Percentiles rank a stretch among this genome's conserved stretches.
These are phyloP conservation scores for Serendipita sp. DNA, from an alignment of 768 basidiomycete genomes.

Conservation along the genomic window DNA sequence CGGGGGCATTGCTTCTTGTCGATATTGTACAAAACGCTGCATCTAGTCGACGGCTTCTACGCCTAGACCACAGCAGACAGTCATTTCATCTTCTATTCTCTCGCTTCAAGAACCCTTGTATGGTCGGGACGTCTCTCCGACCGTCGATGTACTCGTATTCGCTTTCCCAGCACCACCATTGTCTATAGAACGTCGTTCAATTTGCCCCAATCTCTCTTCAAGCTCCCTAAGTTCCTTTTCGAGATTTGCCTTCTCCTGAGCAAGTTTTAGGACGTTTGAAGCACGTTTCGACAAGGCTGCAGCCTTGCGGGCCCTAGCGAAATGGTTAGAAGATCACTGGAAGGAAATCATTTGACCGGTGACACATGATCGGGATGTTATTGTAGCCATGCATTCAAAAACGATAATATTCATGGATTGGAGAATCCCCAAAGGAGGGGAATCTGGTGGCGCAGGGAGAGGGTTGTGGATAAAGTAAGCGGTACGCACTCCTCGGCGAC, in stretches of 20 bases:
- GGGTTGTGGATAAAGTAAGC: not conserved
- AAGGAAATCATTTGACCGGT: not conserved
- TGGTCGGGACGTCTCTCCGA: constrained; percentile 2
- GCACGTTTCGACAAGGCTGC: constrained; percentile 42
- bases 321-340: not conserved
- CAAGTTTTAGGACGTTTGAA: constrained; percentile 58
- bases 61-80: not conserved
- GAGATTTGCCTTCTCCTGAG: constrained; percentile 65
- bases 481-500: constrained; percentile 3
- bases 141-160: constrained; percentile 17
- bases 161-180: constrained; percentile 27
- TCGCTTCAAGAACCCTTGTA: not conserved
- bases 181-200: constrained; percentile 38
- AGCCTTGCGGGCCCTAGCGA: not conserved
- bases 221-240: constrained; percentile 60
- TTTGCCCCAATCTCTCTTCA: constrained; percentile 56
- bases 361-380: not conserved
- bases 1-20: not conserved
- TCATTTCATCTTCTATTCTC: not conserved
- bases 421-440: not conserved
- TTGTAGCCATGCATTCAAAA: not conserved
- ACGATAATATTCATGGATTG: not conserved
- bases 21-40: not conserved
- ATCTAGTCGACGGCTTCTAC: not conserved
- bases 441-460: constrained; percentile 1